Evolutionary conservation across 2,329 filamentous ascomycete species (phyloP).

Genomic region (Hypoxylon sp.): DNA sequence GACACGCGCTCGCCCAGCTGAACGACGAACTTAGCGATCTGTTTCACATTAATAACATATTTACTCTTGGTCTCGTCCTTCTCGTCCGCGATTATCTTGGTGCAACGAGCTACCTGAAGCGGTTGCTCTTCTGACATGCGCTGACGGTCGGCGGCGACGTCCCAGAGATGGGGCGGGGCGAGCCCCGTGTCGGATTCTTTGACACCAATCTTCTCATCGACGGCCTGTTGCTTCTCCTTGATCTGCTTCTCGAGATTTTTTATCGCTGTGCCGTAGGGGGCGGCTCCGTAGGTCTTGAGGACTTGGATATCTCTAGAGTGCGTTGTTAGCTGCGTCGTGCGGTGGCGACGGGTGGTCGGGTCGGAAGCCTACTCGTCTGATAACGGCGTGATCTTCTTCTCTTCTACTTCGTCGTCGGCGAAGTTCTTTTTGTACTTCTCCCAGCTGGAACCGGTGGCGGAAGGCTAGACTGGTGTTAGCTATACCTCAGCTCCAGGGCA

Average conservation of each 20-base stretch:
- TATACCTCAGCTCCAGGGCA: conserved; percentile 19
- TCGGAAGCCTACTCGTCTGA: conserved; percentile 82
- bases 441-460: conserved; percentile 92
- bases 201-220: conserved; percentile 97
- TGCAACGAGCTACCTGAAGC: conserved; percentile 95
- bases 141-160: conserved; percentile 96
- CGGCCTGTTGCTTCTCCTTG: conserved; percentile 97
- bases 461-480: conserved; percentile 68
- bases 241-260: conserved; percentile 99
- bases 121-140: conserved; percentile 99
- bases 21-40: conserved; percentile 99
- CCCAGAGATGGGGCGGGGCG: conserved; percentile 97
- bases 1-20: conserved; percentile 96
- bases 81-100: conserved; percentile 98
- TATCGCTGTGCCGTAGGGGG: conserved; percentile 89
- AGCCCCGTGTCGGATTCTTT: conserved; percentile 99
- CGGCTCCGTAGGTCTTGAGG: conserved; percentile 97
- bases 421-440: conserved; percentile 99
- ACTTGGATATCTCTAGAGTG: conserved; percentile 90
- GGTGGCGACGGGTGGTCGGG: neutral
- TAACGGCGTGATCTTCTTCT: conserved; percentile 99
- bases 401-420: conserved; percentile 94
- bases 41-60: conserved; percentile 99
- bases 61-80: conserved; percentile 98
- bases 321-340: conserved; percentile 30